Base-by-base conservation (phyloP, 2,329 filamentous ascomycete genomes). In the Botryotinia calthae region DNA sequence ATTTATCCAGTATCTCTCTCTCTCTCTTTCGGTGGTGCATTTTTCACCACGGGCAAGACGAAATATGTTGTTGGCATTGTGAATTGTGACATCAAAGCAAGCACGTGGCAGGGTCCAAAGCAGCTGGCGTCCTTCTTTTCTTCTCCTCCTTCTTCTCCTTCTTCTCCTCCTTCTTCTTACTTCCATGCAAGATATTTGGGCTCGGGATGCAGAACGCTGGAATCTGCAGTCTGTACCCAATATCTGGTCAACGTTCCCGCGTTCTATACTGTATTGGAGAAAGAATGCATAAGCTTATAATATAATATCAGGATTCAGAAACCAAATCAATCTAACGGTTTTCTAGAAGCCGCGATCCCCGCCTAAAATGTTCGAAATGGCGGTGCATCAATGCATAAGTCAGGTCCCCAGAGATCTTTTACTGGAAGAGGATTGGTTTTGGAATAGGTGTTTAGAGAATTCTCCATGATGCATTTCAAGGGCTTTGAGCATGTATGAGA, bases 321-420 rank as follows among this genome's bases (percentile, higher is more conserved):
- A 42, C 40, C 40, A 51, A 56, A 25, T 67, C 20, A 22, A 67
- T 28, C 34, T 66, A 56, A 67, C 48, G 65, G 65, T 42, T 67
- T 67, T 67, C 65, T 67, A 42, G 65, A 67, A 56, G 65, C 65
- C 65, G 65, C 65, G 37, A 7, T 67, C 48, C 65, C 48, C 65
- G 65, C 65, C 65, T 42, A 56, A 67, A 67, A 67, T 67, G 25
- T 22, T 67, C 46, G 46, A 54, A 54, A 54, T 66, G 64, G 64
- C 64, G 64, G 64, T 67, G 65, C 65, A 42, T 56, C 37, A 18
- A 67, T 67, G 65, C 65, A 67, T 56, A 67, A 67, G 65, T 56
- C 37, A 67, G 37, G 65, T 44, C 65, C 48, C 14, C 65, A 56
- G 28, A 42, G 65, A 67, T 56, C 48, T 56, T 28, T 67, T 67